These are phyloP conservation scores for Setomelanomma holmii DNA, from an alignment of 2,329 filamentous ascomycete species.

Conservation along the genomic window DNA sequence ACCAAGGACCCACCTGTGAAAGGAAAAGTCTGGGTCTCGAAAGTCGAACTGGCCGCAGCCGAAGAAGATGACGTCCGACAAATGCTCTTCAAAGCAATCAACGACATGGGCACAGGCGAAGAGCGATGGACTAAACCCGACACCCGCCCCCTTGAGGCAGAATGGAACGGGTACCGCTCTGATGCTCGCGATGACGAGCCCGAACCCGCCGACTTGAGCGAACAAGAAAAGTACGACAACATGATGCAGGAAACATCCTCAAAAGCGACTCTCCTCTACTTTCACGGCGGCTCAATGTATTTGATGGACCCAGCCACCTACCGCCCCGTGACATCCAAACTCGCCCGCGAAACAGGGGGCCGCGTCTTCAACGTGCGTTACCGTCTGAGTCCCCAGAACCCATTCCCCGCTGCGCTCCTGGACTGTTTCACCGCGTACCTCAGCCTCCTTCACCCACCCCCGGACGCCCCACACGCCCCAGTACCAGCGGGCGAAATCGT, in stretches of 20 bases:
- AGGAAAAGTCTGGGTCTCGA: constrained; percentile 82
- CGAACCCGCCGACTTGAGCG: constrained; percentile 62
- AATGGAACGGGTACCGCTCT: constrained; percentile 77
- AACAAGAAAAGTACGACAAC: constrained; percentile 69
- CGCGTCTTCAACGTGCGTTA: constrained; percentile 77
- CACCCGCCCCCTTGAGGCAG: constrained; percentile 67
- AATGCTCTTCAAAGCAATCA: constrained; percentile 64
- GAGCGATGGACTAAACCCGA: constrained; percentile 55
- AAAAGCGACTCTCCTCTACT: constrained; percentile 71
- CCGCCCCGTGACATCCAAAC: constrained; percentile 62
- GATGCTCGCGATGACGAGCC: constrained; percentile 58
- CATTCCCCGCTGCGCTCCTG: constrained; percentile 76
- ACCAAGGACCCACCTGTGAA: constrained; percentile 72
- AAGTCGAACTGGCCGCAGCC: constrained; percentile 68
- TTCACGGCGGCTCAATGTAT: constrained; percentile 79
- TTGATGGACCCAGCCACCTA: constrained; percentile 75
- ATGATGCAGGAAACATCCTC: constrained; percentile 73
- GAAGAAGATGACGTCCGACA: constrained; percentile 61
- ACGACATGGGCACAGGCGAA: constrained; percentile 56
- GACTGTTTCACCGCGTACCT: constrained; percentile 78
- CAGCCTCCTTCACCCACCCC: constrained; percentile 73
- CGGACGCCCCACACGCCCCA: constrained; percentile 70
- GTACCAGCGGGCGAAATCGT: constrained; percentile 72
- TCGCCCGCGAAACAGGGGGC: constrained; percentile 72
- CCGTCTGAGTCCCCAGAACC: constrained; percentile 74